Evolutionary conservation across 176 grass and related monocot species (phyloP), one percentile per base, ranked within the genome.

Genomic region (Alopecurus myosuroides): DNA sequence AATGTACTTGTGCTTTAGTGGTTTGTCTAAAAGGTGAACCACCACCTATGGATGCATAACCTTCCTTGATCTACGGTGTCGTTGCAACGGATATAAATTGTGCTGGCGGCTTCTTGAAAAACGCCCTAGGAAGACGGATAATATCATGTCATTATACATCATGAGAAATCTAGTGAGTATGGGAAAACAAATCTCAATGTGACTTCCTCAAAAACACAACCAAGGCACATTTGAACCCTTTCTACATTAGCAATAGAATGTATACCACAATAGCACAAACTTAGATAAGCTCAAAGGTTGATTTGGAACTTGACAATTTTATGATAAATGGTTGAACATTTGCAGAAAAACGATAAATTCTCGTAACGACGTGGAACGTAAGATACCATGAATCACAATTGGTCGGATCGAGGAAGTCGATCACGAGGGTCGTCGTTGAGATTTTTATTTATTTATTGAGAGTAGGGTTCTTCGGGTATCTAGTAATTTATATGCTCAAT

Each of bases 21-120:
- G 95, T 98, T 83, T 98, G 89, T 44, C 93, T 88, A 57, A 98
- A 91, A 88, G 96, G 96, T 85, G 96, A 98, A 81, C 96, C 96
- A 17, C 96, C 96, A 31, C 96, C 96, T 66, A 98, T 98, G 55
- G 96, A 98, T 83, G 96, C 96, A 90, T 98, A 98, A 70, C 95
- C 95, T 84, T 98, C 95, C 85, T 95, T 95, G 88, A 93, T 98
- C 83, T 98, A 95, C 72, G 95, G 96, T n/a, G 96, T 91, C 92
- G 93, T 94, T 45, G 85, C 87, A 77, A 90, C 80, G 18, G 96
- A 98, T 82, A 98, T 98, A 17, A 98, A 98, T 70, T 95, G 86
- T 74, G 96, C 96, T 72, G 95, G 88, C 75, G 93, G 96, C 77
- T 95, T 98, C 87, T 98, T 95, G 85, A 92, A 98, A 98, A 98